These are phyloP conservation scores for Blastobotrys elegans DNA, from an alignment of 1,139 yeast species.

Conservation along the genomic window DNA sequence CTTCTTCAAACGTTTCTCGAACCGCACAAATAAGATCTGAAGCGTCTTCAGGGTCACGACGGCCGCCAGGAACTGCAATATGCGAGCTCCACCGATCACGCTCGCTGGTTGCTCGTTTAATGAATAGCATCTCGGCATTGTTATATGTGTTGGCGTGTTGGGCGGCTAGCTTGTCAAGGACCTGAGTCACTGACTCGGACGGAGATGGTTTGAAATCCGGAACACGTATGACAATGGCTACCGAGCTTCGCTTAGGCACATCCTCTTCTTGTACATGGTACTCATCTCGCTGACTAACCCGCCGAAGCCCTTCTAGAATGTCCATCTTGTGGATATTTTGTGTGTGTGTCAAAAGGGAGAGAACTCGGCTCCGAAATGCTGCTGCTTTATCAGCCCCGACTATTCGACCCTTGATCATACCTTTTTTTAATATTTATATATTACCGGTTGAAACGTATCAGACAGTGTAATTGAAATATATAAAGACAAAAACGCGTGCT, in stretches of 20 bases:
- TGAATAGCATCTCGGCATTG: slow-evolving; percentile 33
- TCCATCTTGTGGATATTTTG: too few relatives aligned
- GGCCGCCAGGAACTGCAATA: slow-evolving; percentile 41
- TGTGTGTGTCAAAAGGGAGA: too few relatives aligned
- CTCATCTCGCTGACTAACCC: slow-evolving; percentile 18
- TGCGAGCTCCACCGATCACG: slow-evolving; percentile 42
- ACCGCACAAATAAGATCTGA: slow-evolving; percentile 34
- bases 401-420: too few relatives aligned
- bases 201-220: slow-evolving; percentile 14
- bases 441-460: too few relatives aligned
- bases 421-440: too few relatives aligned
- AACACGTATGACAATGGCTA: slow-evolving; percentile 24
- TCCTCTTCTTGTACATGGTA: slow-evolving; percentile 15
- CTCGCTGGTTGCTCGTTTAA: slow-evolving; percentile 34
- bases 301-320: slow-evolving; percentile 17
- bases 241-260: slow-evolving; percentile 23
- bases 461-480: too few relatives aligned
- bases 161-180: slow-evolving; percentile 4
- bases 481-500: too few relatives aligned
- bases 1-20: slow-evolving; percentile 38
- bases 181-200: neutral
- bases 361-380: too few relatives aligned
- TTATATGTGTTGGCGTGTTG: neutral
- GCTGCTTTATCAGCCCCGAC: too few relatives aligned
- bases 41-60: slow-evolving; percentile 35